Conservation (phyloP, 148 eudicot genomes). For the Fagopyrum tataricum region DNA sequence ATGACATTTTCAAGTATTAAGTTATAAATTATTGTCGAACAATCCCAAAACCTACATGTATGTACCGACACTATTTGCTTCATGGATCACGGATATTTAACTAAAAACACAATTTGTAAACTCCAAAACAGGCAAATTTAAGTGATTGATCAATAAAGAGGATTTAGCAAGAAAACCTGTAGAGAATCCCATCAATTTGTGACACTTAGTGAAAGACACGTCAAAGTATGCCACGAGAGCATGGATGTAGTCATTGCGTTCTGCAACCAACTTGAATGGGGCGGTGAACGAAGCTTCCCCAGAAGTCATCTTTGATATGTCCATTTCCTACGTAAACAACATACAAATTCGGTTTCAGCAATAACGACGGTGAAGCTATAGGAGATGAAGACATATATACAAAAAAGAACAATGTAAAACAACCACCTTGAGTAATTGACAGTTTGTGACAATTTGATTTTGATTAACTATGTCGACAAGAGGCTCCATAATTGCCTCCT, state of each 20-base stretch:
- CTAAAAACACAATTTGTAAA: too few relatives aligned
- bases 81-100: too few relatives aligned
- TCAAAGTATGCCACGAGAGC: constrained; percentile 98
- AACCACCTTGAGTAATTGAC: constrained; percentile 76
- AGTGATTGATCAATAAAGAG: neutral
- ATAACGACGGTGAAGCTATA: neutral
- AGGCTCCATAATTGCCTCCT: constrained; percentile 86
- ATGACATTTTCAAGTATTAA: too few relatives aligned
- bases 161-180: constrained; percentile 45
- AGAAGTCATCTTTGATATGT: constrained; percentile 87
- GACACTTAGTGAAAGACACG: constrained; percentile 82
- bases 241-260: constrained; percentile 88
- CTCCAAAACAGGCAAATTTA: neutral
- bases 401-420: neutral
- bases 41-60: neutral
- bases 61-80: neutral
- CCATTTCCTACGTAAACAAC: constrained; percentile 64
- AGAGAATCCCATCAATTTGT: constrained; percentile 82
- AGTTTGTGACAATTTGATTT: constrained; percentile 89
- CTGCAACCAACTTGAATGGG: constrained; percentile 87
- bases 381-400: neutral
- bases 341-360: neutral
- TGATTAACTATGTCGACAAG: constrained; percentile 91
- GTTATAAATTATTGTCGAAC: too few relatives aligned
- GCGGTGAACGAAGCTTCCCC: constrained; percentile 94